Evolutionary conservation across 768 basidiomycete genomes (phyloP).

Genomic region (Leccinum broughii): DNA sequence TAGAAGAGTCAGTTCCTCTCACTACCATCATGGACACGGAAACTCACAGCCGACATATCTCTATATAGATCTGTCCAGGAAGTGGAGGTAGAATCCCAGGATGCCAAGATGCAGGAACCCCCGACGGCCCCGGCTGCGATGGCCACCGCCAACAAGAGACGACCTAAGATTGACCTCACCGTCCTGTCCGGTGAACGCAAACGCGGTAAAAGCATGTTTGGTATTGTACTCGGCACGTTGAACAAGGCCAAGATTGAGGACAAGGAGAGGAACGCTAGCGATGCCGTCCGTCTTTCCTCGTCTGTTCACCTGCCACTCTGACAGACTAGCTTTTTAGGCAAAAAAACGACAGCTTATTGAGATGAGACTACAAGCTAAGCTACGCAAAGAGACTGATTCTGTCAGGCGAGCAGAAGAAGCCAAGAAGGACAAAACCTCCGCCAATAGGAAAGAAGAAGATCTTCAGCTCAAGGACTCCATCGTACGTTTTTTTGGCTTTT

Average conservation of each 20-base stretch:
- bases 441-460: conserved; percentile 82
- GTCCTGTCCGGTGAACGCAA: conserved; percentile 62
- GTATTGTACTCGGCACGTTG: conserved; percentile 77
- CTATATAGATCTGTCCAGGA: conserved; percentile 31
- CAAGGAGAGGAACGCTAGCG: conserved; percentile 80
- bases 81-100: conserved; percentile 32
- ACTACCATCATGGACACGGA: conserved; percentile 4
- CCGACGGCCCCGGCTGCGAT: conserved; percentile 49
- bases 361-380: conserved; percentile 81
- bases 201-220: conserved; percentile 88
- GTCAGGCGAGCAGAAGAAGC: conserved; percentile 84
- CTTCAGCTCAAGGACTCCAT: conserved; percentile 79
- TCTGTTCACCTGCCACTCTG: conserved; percentile 6
- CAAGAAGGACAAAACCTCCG: conserved; percentile 75
- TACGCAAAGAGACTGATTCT: conserved; percentile 82
- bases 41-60: conserved; percentile 1
- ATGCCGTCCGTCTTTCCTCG: conserved; percentile 54
- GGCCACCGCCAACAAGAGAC: conserved; percentile 52
- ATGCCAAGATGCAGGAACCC: conserved; percentile 39
- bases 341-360: conserved; percentile 84
- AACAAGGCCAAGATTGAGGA: conserved; percentile 89
- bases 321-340: conserved; percentile 47
- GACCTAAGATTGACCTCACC: conserved; percentile 72
- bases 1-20: conserved; percentile 48
- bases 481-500: conserved; percentile 43